A percentile compares a stretch with the other conserved stretches of the same genome.
Conservation (phyloP, 768 basidiomycete genomes). For the Leccinum boreale region DNA sequence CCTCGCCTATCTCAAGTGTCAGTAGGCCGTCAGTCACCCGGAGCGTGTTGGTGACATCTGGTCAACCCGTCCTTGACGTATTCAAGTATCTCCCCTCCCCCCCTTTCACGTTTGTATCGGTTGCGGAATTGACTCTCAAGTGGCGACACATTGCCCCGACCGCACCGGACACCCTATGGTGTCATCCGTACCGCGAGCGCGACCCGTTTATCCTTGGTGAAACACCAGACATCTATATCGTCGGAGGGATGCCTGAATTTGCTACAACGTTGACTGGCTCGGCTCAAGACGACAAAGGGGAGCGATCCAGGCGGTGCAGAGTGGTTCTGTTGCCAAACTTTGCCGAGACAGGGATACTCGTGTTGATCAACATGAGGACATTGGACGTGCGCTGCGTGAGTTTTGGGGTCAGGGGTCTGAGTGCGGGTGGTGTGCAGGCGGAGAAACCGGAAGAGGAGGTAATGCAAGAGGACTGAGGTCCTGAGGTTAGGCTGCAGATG, state of each 20-base stretch:
- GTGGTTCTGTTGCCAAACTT: slow-evolving; percentile 83
- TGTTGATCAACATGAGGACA: slow-evolving; percentile 75
- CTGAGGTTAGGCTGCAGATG: not conserved
- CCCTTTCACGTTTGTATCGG: slow-evolving; percentile 64
- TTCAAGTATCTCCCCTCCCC: slow-evolving; percentile 84
- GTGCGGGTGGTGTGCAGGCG: slow-evolving; percentile 14
- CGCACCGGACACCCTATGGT: slow-evolving; percentile 98
- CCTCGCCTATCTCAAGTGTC: slow-evolving; percentile 1
- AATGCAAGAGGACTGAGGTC: slow-evolving; percentile 27
- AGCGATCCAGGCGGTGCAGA: slow-evolving; percentile 48
- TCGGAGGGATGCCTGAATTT: slow-evolving; percentile 89
- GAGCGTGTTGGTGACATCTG: slow-evolving; percentile 80
- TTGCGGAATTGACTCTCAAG: slow-evolving; percentile 75
- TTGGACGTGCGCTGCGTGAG: slow-evolving; percentile 63
- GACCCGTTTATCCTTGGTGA: slow-evolving; percentile 90
- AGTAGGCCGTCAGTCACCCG: slow-evolving; percentile 33
- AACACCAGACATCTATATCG: slow-evolving; percentile 86
- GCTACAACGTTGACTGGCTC: slow-evolving; percentile 62
- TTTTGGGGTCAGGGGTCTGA: slow-evolving; percentile 47
- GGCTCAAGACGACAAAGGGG: slow-evolving; percentile 28
- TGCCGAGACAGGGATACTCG: slow-evolving; percentile 70
- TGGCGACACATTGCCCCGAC: slow-evolving; percentile 99
- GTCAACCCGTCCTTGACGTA: slow-evolving; percentile 93
- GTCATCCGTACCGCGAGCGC: slow-evolving; percentile 82
- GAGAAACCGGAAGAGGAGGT: slow-evolving; percentile 5